A percentile compares a stretch with the other conserved stretches of the same genome.
These are phyloP conservation scores for Mycena haematopus DNA, from an alignment of 768 basidiomycete genomes.

Conservation along the genomic window DNA sequence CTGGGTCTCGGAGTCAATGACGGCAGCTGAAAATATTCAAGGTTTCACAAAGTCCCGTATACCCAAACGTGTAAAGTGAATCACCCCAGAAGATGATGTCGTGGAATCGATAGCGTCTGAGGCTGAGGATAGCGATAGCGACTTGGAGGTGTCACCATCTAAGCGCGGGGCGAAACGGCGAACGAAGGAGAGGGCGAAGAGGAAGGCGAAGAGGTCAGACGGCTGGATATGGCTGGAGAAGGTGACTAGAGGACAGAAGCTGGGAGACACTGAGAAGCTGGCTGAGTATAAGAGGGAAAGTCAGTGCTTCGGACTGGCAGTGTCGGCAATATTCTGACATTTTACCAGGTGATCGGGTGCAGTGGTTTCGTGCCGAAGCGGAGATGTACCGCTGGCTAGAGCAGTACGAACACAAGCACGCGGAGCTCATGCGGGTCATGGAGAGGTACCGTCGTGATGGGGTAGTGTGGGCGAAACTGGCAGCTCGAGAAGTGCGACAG, in stretches of 20 bases:
- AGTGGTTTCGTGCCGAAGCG: too few relatives aligned
- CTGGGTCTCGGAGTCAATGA: background rate
- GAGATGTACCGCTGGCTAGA: too few relatives aligned
- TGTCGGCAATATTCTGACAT: background rate
- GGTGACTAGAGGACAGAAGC: background rate
- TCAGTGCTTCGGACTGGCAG: background rate
- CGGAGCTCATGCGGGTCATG: constrained; percentile 11
- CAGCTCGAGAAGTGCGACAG: background rate
- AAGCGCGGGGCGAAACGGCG: background rate
- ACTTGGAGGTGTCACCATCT: constrained; percentile 2
- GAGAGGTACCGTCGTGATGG: constrained; percentile 13
- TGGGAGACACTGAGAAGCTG: background rate
- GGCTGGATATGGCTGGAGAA: constrained; percentile 21
- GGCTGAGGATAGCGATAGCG: constrained; percentile 8
- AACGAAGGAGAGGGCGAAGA: background rate
- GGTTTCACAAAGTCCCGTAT: background rate
- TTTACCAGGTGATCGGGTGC: constrained; percentile 20
- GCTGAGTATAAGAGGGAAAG: constrained; percentile 19
- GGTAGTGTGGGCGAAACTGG: constrained; percentile 8
- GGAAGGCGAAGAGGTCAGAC: constrained; percentile 13
- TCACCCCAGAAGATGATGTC: background rate
- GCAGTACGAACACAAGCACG: constrained; percentile 2
- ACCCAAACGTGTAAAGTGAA: constrained; percentile 11
- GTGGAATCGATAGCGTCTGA: constrained; percentile 3
- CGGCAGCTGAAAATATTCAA: background rate